These are phyloP conservation scores for Conticribra guillardii DNA, from an alignment of 108 stramenopile species.

Conservation along the genomic window DNA sequence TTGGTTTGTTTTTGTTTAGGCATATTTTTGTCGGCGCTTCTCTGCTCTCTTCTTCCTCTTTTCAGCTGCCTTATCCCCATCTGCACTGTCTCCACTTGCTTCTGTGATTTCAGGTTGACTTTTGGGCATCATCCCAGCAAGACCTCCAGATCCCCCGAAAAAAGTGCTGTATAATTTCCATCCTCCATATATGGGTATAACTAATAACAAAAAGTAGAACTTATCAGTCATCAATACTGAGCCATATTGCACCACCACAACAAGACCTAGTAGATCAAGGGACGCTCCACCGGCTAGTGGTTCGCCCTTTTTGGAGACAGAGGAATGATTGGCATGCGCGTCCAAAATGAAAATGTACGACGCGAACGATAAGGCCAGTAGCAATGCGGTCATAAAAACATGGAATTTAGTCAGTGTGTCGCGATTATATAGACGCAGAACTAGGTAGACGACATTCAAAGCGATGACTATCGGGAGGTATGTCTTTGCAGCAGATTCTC, in stretches of 20 bases:
- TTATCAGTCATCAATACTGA: slow-evolving; percentile 45
- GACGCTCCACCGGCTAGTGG: slow-evolving; percentile 58
- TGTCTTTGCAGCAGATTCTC: slow-evolving; percentile 45
- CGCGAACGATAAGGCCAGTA: slow-evolving; percentile 39
- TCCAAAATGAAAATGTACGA: slow-evolving; percentile 63
- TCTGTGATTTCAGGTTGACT: slow-evolving; percentile 4
- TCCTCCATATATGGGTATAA: slow-evolving; percentile 36
- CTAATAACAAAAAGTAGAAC: slow-evolving; percentile 48
- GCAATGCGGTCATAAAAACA: slow-evolving; percentile 21
- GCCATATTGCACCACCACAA: slow-evolving; percentile 54
- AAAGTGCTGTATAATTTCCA: slow-evolving; percentile 47
- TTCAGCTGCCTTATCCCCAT: slow-evolving; percentile 28
- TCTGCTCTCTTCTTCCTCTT: slow-evolving; percentile 60
- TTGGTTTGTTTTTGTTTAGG: too few relatives aligned
- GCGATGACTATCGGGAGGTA: slow-evolving; percentile 56
- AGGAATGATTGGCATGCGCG: slow-evolving; percentile 34
- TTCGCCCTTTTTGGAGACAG: slow-evolving; percentile 19
- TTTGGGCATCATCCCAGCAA: slow-evolving; percentile 9
- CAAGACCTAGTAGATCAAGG: slow-evolving; percentile 62
- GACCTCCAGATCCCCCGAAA: slow-evolving; percentile 3
- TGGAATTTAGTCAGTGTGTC: slow-evolving; percentile 30
- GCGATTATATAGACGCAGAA: slow-evolving; percentile 35
- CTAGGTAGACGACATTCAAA: slow-evolving; percentile 49
- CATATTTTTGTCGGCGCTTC: slow-evolving; percentile 55
- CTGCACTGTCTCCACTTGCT: slow-evolving; percentile 11